Conservation (phyloP, 2,329 filamentous ascomycete species). For the Monosporascus sp. region DNA sequence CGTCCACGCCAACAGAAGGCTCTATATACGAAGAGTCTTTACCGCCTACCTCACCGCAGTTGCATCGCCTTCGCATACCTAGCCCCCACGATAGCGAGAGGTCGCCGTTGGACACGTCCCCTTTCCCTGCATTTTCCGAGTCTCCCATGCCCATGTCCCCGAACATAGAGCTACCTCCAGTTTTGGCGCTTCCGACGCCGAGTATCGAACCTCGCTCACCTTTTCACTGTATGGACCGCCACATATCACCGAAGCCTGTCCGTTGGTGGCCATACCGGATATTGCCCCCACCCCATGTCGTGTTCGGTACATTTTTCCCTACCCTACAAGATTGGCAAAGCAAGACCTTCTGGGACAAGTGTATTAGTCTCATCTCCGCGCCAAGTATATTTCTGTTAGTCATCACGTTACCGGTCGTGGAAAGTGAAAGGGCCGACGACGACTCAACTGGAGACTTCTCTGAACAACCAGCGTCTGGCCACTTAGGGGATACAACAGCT, state of each 20-base stretch:
- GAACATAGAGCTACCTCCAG: slow-evolving; percentile 40
- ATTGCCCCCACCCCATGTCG: slow-evolving; percentile 65
- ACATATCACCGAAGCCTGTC: slow-evolving; percentile 42
- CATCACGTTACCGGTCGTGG: slow-evolving; percentile 86
- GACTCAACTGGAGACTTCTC: slow-evolving; percentile 32
- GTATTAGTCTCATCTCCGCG: slow-evolving; percentile 77
- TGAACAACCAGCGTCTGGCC: slow-evolving; percentile 24
- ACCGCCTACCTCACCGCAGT: slow-evolving; percentile 13
- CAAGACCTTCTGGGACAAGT: slow-evolving; percentile 79
- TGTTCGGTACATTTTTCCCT: slow-evolving; percentile 76
- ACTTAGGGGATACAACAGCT: slow-evolving; percentile 27
- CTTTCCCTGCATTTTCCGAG: slow-evolving; percentile 67
- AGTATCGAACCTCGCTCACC: slow-evolving; percentile 38
- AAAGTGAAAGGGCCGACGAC: slow-evolving; percentile 56
- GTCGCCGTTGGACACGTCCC: slow-evolving; percentile 47
- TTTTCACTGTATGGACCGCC: slow-evolving; percentile 38
- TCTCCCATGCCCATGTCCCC: slow-evolving; percentile 43
- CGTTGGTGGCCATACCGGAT: slow-evolving; percentile 78
- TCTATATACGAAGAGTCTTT: slow-evolving; percentile 8
- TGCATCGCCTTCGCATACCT: slow-evolving; percentile 43
- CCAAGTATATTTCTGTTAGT: slow-evolving; percentile 87
- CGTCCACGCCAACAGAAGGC: slow-evolving; percentile 11
- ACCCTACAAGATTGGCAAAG: slow-evolving; percentile 76
- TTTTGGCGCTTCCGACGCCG: slow-evolving; percentile 51
- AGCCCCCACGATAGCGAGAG: slow-evolving; percentile 37